Evolutionary conservation across 495 filamentous ascomycete species (phyloP).

Genomic region (Chaetomium fimeti): DNA sequence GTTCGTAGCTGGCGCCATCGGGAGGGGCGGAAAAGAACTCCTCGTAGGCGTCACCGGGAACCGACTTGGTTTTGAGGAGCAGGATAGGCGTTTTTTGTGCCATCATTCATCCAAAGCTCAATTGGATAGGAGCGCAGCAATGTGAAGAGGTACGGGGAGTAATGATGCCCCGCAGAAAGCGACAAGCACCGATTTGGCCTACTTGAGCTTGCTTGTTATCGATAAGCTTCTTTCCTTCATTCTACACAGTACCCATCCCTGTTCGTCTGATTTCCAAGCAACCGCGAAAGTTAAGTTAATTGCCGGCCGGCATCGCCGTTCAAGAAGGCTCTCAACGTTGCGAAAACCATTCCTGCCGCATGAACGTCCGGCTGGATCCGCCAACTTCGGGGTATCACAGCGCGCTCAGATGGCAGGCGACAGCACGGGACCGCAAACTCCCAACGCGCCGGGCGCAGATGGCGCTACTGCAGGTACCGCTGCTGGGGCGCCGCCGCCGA

Average conservation of each 20-base stretch:
- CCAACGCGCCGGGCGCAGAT: constrained; percentile 9
- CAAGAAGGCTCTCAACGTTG: not conserved
- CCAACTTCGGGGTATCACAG: not conserved
- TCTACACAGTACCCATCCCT: not conserved
- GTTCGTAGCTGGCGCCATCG: constrained; percentile 51
- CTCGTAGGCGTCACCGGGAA: constrained; percentile 74
- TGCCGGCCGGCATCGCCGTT: constrained; percentile 4
- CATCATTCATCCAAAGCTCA: constrained; percentile 9
- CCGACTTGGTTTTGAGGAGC: constrained; percentile 83
- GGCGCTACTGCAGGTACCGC: constrained; percentile 13
- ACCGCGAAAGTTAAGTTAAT: not conserved
- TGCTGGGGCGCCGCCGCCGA: constrained; percentile 35
- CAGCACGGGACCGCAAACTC: constrained; percentile 32
- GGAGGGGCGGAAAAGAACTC: constrained; percentile 60
- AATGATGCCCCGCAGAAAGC: not conserved
- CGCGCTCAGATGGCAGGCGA: constrained; percentile 35
- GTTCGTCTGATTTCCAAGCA: constrained; percentile 14
- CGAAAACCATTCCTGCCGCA: constrained; percentile 1
- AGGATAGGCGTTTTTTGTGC: constrained; percentile 57
- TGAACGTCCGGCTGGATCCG: not conserved
- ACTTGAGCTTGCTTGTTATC: constrained; percentile 1
- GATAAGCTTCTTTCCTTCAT: constrained; percentile 13
- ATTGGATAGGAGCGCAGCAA: not conserved
- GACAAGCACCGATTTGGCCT: not conserved
- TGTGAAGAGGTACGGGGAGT: not conserved